Percentiles rank a stretch among this genome's conserved stretches.
phyloP scores from a whole-genome alignment of 1,139 yeast species.

The Yamadazyma diddensiae region DNA sequence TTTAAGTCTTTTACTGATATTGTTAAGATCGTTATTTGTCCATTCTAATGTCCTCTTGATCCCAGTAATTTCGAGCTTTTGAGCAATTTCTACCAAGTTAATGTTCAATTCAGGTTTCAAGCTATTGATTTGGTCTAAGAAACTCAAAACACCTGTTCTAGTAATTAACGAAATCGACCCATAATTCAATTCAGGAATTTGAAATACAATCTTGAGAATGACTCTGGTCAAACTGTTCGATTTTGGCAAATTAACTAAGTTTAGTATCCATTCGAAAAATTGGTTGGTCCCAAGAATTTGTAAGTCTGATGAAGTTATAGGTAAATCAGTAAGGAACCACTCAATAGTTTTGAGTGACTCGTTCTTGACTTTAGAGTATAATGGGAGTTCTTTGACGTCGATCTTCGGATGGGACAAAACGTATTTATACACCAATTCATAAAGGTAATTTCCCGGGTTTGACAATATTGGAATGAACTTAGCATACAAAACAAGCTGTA shows the following conservation, averaged over 20 bases:
- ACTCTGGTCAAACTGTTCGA: slow-evolving; percentile 41
- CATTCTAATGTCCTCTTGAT: slow-evolving; percentile 60
- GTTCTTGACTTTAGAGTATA: slow-evolving; percentile 29
- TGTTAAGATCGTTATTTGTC: slow-evolving; percentile 50
- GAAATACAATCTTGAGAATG: slow-evolving; percentile 43
- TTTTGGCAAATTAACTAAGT: slow-evolving; percentile 40
- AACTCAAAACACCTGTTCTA: slow-evolving; percentile 57
- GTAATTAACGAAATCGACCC: slow-evolving; percentile 65
- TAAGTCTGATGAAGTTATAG: slow-evolving; percentile 8
- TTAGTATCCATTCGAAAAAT: slow-evolving; percentile 61
- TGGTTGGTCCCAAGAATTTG: slow-evolving; percentile 12
- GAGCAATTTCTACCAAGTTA: slow-evolving; percentile 44
- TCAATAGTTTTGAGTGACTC: slow-evolving; percentile 11
- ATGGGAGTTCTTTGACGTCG: slow-evolving; percentile 59
- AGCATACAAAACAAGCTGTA: slow-evolving; percentile 34
- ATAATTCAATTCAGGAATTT: slow-evolving; percentile 51
- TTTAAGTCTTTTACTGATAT: slow-evolving; percentile 38
- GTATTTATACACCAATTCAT: slow-evolving; percentile 65
- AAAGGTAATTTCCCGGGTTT: slow-evolving; percentile 70
- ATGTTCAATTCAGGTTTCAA: slow-evolving; percentile 27
- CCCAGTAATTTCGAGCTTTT: slow-evolving; percentile 42
- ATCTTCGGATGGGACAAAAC: slow-evolving; percentile 57
- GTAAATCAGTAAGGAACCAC: slow-evolving; percentile 10
- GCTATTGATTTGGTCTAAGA: slow-evolving; percentile 40
- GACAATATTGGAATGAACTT: slow-evolving; percentile 54